Evolutionary conservation across 208 protist species (phyloP), one percentile per base, ranked within the genome.

Genomic region (Angomonas ambiguus): DNA sequence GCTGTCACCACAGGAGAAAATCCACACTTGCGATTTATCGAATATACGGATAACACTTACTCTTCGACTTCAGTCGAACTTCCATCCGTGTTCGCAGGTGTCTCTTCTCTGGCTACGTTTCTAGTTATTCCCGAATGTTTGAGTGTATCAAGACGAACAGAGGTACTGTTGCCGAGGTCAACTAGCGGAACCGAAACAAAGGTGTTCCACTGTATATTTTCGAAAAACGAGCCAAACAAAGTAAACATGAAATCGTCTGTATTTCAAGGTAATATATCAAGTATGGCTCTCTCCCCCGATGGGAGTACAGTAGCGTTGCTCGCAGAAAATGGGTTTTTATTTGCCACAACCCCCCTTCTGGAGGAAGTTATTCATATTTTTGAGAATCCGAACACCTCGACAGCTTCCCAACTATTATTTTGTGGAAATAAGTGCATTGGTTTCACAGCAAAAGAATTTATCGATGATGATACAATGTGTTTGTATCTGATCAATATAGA

Each of bases 331-430:
- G 83, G 83, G 4, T 74, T 74, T 2, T 35, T 93, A 27, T 93
- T 85, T 62, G 69, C 71, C 32, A 79, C 82, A 1, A 82, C 65
- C 64, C 77, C 72, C 16, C 65, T 71, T 0, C 86, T 90, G 55
- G 79, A 86, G 31, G 83, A 90, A 61, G 74, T 89, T 22, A 38
- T 33, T 2, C 31, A 38, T 11, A 25, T 62, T 6, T 35, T 62
- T 13, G 18, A 10, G 16, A 18, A 27, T 18, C 16, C 56, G 6
- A 22, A 18, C n/a, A 6, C 25, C 6, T 20, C 13, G 11, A 33
- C 28, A 3, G 16, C 20, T 4, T 3, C 5, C 5, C 10, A 32
- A 33, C 63, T 93, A 60, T 42, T 75, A 16, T 93, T 82, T 82
- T 93, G 86, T 74, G 83, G 77, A 16, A 20, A 59, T 11, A 53